These are phyloP conservation scores for Halteria grandinella DNA, from an alignment of 73 alveolate species.

Conservation along the genomic window DNA sequence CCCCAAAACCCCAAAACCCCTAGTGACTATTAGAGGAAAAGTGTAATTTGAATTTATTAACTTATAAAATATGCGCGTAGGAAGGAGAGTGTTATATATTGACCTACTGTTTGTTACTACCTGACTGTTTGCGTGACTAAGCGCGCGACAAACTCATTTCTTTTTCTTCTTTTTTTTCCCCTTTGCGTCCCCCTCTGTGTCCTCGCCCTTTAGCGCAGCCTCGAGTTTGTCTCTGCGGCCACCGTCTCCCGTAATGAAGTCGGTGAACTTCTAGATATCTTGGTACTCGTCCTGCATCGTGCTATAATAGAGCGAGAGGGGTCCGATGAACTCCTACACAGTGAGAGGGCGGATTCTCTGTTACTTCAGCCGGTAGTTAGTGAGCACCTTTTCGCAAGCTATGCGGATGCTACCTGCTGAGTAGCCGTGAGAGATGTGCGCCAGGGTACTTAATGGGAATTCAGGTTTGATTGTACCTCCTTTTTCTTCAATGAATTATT, in stretches of 20 bases:
- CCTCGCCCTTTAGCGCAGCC: constrained; percentile 65
- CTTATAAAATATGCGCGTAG: too few relatives aligned
- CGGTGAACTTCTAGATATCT: constrained; percentile 62
- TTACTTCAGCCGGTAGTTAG: constrained; percentile 76
- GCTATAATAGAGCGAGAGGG: constrained; percentile 71
- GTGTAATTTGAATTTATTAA: too few relatives aligned
- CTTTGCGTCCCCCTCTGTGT: constrained; percentile 70
- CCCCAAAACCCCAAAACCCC: too few relatives aligned
- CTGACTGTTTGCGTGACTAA: too few relatives aligned
- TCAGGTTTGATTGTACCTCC: constrained; percentile 75
- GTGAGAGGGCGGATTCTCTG: constrained; percentile 78
- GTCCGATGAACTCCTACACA: constrained; percentile 78
- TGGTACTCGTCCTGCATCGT: constrained; percentile 69
- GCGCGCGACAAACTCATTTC: too few relatives aligned
- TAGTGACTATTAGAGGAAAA: too few relatives aligned
- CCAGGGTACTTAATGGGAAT: constrained; percentile 84
- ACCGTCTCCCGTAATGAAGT: constrained; percentile 62
- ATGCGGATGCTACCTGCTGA: constrained; percentile 82
- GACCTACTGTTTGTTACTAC: too few relatives aligned
- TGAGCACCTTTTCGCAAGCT: constrained; percentile 76
- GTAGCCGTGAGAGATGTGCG: constrained; percentile 87
- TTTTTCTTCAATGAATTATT: constrained; percentile 73
- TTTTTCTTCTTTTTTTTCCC: constrained; percentile 71
- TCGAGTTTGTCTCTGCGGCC: constrained; percentile 70
- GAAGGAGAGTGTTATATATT: too few relatives aligned